Conservation (phyloP, 1,284 basidiomycete species). For the Apiotrichum gamsii region DNA sequence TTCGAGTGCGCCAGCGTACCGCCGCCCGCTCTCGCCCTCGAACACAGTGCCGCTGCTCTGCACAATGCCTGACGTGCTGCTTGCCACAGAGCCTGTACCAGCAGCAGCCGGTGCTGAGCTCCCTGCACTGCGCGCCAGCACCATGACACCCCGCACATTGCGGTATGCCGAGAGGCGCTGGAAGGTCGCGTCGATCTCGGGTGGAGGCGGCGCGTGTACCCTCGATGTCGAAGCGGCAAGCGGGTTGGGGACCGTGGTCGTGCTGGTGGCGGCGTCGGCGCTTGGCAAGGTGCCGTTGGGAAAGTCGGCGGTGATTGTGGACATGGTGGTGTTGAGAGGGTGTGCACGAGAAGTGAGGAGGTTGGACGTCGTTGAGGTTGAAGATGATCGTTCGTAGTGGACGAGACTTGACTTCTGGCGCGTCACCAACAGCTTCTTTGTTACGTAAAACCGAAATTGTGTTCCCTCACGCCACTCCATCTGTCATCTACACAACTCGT, state of each 20-base stretch:
- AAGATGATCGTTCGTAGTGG: no score
- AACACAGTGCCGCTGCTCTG: constrained; percentile 77
- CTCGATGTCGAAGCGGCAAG: background rate
- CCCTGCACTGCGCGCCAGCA: constrained; percentile 54
- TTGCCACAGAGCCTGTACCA: no score
- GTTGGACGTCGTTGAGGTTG: no score
- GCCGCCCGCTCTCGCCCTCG: constrained; percentile 73
- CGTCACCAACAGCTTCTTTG: no score
- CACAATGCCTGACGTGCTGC: constrained; percentile 54
- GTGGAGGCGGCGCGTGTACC: constrained; percentile 49
- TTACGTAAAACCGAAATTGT: no score
- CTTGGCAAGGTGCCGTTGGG: constrained; percentile 8
- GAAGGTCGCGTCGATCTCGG: constrained; percentile 71
- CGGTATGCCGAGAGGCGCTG: constrained; percentile 68
- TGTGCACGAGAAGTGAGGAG: no score
- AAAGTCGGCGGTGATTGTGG: background rate
- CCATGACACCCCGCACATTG: constrained; percentile 79
- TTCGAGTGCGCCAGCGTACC: constrained; percentile 68
- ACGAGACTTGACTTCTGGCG: no score
- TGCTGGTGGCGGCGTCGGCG: no score
- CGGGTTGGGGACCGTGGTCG: no score
- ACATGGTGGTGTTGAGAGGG: background rate
- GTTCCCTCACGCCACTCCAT: no score
- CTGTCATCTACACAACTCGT: no score
- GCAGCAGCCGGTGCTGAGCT: constrained; percentile 35